phyloP scores from a whole-genome alignment of 129 eudicot species.

The Flaveria trinervia region DNA sequence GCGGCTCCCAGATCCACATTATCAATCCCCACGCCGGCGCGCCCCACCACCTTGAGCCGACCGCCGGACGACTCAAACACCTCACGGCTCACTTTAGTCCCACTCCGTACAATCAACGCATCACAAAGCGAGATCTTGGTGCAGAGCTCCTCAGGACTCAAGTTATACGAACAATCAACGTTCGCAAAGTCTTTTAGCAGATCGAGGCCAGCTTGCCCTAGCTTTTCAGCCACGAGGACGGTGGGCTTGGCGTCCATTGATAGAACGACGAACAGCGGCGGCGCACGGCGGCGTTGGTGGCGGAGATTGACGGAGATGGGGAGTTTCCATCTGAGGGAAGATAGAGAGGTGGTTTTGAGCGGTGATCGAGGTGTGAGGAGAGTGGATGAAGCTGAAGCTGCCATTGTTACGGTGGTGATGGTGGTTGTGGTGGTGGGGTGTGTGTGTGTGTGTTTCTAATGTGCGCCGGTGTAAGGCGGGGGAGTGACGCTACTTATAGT shows the following conservation, averaged over 20 bases:
- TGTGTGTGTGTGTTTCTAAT: background rate
- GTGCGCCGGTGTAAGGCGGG: background rate
- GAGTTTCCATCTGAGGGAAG: constrained; percentile 1
- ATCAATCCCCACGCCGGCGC: constrained; percentile 1
- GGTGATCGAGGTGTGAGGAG: background rate
- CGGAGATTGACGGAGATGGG: background rate
- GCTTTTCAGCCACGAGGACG: constrained; percentile 9
- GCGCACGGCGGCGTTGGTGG: background rate
- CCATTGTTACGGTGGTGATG: background rate
- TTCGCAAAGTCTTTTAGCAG: background rate
- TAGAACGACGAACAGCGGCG: background rate
- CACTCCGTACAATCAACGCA: background rate
- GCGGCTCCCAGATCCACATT: constrained; percentile 5
- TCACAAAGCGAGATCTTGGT: constrained; percentile 3
- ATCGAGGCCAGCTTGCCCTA: constrained; percentile 2
- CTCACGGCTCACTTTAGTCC: constrained; percentile 10
- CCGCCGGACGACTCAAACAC: constrained; percentile 6
- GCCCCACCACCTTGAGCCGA: background rate
- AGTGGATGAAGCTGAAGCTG: background rate
- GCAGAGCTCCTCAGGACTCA: constrained; percentile 9
- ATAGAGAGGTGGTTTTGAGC: background rate
- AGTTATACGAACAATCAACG: background rate
- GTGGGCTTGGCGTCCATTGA: constrained; percentile 4
- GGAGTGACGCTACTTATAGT: background rate
- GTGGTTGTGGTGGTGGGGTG: no score